Evolutionary conservation across 306 rosid genomes (phyloP), one percentile per base, ranked within the genome.

Genomic region (Lablab purpureus): DNA sequence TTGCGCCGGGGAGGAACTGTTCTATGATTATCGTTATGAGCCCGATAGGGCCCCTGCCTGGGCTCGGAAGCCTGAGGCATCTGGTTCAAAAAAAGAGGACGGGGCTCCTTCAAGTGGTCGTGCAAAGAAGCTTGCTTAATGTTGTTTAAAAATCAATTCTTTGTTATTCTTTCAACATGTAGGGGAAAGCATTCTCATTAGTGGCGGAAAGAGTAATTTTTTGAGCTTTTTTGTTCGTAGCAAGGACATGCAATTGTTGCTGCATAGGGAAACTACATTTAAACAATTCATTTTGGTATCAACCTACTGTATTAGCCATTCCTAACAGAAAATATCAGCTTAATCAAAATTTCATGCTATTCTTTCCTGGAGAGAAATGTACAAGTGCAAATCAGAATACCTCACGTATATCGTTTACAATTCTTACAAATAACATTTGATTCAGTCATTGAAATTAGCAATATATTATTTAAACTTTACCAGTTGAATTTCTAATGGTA

Each of bases 11-110:
- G 99, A 95, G 83, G 99, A 95, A 81, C 96, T 95, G n/a, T 95
- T 95, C 82, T 95, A 95, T 69, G 99, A 95, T 80, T 95, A 92
- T 79, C 97, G 99, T 60, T 95, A 95, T 46, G 99, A 95, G 74
- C 96, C 99, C 0, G 99, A 95, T 73, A 89, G 97, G 77, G 99
- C 99, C 76, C 99, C 99, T 15, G 99, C 94, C 17, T 95, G 99
- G 99, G 99, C 99, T 22, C 85, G 94, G 75, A 91, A 91, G 87
- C 98, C 94, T 0, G 99, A 93, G 87, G 90, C 94, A 58, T 78
- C 91, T 6, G 98, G 98, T 73, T 87, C 96, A 0, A 91, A 88
- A 80, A 96, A 90, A 68, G 98, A 96, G 32, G 99, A 96, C 0
- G 88, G 91, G 54, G 97, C 92, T 82, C 97, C 96, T 28, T 96